A percentile compares a stretch with the other conserved stretches of the same genome.
Evolutionary conservation across 106 monocot species (phyloP).

Genomic region (Vanilla planifolia): DNA sequence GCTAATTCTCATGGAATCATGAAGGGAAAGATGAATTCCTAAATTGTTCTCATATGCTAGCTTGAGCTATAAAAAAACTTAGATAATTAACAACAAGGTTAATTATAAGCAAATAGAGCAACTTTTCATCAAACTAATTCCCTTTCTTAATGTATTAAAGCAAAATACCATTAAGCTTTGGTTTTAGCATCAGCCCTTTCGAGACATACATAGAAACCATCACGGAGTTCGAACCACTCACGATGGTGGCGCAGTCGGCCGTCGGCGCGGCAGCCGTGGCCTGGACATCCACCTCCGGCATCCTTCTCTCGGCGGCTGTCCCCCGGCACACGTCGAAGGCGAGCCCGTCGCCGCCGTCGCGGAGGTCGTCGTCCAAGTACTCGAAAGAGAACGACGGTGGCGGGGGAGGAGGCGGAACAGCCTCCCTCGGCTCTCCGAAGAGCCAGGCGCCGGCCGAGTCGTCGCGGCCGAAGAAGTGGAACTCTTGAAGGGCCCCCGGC

Average conservation of each 20-base stretch:
- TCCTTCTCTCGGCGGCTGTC: conserved; percentile 3
- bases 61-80: too few relatives aligned
- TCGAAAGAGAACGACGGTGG: conserved; percentile 14
- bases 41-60: too few relatives aligned
- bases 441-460: conserved; percentile 42
- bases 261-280: not conserved
- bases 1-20: too few relatives aligned
- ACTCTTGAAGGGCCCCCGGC: conserved; percentile 33
- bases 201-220: too few relatives aligned
- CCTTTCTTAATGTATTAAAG: too few relatives aligned
- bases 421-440: conserved; percentile 27
- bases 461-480: conserved; percentile 63
- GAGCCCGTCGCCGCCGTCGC: conserved; percentile 5
- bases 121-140: too few relatives aligned
- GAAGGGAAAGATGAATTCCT: too few relatives aligned
- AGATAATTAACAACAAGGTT: too few relatives aligned
- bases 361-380: conserved; percentile 13
- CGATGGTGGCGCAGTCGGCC: conserved; percentile 5
- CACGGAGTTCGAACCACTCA: conserved; percentile 22
- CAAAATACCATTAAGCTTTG: too few relatives aligned
- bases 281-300: not conserved
- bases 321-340: conserved; percentile 21
- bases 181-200: too few relatives aligned
- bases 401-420: not conserved
- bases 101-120: too few relatives aligned